Evolutionary conservation across 306 rosid species (phyloP).

Genomic region (Lathyrus sativus): DNA sequence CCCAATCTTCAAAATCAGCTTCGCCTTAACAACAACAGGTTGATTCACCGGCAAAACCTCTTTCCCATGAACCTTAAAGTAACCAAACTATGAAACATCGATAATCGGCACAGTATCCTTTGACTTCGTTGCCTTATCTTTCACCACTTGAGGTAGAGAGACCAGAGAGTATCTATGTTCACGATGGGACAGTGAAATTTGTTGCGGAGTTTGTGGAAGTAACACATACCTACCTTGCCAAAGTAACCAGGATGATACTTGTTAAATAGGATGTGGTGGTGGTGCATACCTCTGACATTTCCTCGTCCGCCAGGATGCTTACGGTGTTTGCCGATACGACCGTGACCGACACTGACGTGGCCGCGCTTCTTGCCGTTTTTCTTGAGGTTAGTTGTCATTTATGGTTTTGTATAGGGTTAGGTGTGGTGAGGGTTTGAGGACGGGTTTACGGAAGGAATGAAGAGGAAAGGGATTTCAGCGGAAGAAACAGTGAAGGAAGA

Average conservation of each 20-base stretch:
- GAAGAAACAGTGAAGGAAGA: no score
- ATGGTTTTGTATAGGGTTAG: no score
- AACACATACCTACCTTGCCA: constrained; percentile 38
- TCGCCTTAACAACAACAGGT: constrained; percentile 73
- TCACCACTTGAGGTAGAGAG: constrained; percentile 66
- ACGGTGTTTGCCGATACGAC: constrained; percentile 46
- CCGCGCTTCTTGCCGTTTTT: constrained; percentile 95
- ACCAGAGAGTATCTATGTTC: constrained; percentile 83
- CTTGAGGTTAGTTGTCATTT: no score
- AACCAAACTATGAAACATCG: constrained; percentile 70
- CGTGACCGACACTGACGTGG: no score
- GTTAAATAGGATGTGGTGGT: constrained; percentile 48
- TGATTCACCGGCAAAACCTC: constrained; percentile 60
- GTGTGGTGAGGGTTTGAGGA: no score
- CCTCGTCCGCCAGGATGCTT: constrained; percentile 48
- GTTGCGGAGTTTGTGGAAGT: constrained; percentile 24
- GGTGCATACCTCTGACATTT: constrained; percentile 48
- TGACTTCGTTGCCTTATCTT: constrained; percentile 64
- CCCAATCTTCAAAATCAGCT: constrained; percentile 68
- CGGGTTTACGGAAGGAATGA: no score
- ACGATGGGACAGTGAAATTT: constrained; percentile 36
- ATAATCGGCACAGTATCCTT: constrained; percentile 54
- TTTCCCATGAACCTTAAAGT: constrained; percentile 76
- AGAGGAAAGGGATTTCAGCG: no score
- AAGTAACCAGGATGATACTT: constrained; percentile 51